phyloP scores from a whole-genome alignment of 352 stramenopile genomes.

The Pythium vanterpoolii region DNA sequence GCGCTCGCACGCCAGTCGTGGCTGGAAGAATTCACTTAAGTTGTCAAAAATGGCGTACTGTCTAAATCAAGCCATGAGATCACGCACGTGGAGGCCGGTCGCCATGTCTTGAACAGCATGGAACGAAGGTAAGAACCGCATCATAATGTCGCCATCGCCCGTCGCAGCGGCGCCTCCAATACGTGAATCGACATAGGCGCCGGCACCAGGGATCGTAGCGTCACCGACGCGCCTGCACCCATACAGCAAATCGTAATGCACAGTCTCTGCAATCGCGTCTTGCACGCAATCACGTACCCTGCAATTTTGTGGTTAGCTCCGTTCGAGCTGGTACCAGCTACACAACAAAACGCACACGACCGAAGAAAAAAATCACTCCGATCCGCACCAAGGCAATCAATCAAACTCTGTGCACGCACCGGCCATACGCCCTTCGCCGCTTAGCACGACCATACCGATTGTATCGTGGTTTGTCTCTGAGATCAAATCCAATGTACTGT shows the following conservation, averaged over 20 bases:
- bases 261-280: neutral
- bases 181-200: constrained; percentile 82
- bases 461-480: constrained; percentile 86
- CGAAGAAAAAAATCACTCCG: neutral
- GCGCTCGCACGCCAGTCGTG: constrained; percentile 50
- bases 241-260: neutral
- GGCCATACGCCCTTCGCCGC: constrained; percentile 59
- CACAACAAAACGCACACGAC: neutral
- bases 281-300: constrained; percentile 34
- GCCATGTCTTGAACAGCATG: constrained; percentile 82
- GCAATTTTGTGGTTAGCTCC: constrained; percentile 88
- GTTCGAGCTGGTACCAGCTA: constrained; percentile 87
- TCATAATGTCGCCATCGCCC: constrained; percentile 90
- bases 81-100: constrained; percentile 59
- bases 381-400: neutral
- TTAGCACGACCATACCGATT: constrained; percentile 86
- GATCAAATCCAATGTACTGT: constrained; percentile 28
- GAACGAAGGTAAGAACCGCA: constrained; percentile 88
- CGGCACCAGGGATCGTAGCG: constrained; percentile 74
- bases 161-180: constrained; percentile 83
- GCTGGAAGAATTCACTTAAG: constrained; percentile 28
- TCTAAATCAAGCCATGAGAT: neutral
- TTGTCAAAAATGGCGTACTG: neutral
- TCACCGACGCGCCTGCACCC: constrained; percentile 80
- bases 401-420: constrained; percentile 25